phyloP scores from a whole-genome alignment of 225 moss, liverwort and hornwort species.

The Pseudisothecium myosuroides region DNA sequence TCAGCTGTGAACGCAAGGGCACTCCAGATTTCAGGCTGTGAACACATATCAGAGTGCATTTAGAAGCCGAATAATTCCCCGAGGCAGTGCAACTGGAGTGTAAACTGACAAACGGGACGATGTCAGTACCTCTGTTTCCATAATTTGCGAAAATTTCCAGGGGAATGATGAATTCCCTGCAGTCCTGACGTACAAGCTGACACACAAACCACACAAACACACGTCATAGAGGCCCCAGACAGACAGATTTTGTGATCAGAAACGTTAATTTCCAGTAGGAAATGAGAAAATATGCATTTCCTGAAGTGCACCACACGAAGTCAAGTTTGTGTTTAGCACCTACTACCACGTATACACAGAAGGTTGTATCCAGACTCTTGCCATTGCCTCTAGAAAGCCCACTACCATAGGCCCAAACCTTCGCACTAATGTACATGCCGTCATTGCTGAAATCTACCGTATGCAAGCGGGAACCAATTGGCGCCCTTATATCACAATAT shows the following conservation, averaged over 20 bases:
- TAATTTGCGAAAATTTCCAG: not conserved
- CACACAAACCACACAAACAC: not conserved
- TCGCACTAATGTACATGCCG: constrained; percentile 15
- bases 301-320: not conserved
- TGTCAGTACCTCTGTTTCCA: not conserved
- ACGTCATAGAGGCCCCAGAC: not conserved
- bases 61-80: not conserved
- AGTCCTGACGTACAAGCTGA: constrained; percentile 3
- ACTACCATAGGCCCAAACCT: not conserved
- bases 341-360: not conserved
- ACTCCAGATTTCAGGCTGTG: not conserved
- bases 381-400: not conserved
- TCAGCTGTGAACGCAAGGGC: not conserved
- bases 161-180: not conserved
- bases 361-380: not conserved
- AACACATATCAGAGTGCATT: not conserved
- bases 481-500: constrained; percentile 17
- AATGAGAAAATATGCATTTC: not conserved
- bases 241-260: not conserved
- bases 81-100: not conserved
- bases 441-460: not conserved
- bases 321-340: not conserved
- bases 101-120: not conserved
- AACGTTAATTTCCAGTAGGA: not conserved
- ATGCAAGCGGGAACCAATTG: constrained; percentile 7